These are phyloP conservation scores for Tulasnella sp. DNA, from an alignment of 768 basidiomycete species.

Conservation along the genomic window DNA sequence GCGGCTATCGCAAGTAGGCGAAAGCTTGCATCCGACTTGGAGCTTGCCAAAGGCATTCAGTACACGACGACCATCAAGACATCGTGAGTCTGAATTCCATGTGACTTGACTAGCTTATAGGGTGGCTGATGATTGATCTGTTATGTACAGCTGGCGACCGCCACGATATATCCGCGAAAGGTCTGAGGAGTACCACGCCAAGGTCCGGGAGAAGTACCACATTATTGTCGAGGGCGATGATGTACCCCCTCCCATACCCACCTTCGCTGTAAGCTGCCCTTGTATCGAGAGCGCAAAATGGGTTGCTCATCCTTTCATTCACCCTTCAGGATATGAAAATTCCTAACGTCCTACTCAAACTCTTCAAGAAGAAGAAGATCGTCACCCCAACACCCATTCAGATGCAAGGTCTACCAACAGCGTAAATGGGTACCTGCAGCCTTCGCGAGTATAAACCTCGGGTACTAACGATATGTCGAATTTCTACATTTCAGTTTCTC, in stretches of 20 bases:
- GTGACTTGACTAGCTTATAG: background rate
- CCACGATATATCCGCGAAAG: slow-evolving; percentile 73
- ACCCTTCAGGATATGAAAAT: slow-evolving; percentile 87
- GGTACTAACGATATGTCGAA: background rate
- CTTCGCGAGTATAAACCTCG: background rate
- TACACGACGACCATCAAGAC: slow-evolving; percentile 81
- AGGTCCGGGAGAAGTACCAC: slow-evolving; percentile 80
- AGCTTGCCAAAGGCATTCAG: slow-evolving; percentile 83
- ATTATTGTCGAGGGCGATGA: slow-evolving; percentile 92
- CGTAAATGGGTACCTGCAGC: slow-evolving; percentile 50
- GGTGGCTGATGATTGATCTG: slow-evolving; percentile 8
- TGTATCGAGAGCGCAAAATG: background rate
- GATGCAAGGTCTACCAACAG: slow-evolving; percentile 90
- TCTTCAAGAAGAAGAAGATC: slow-evolving; percentile 79
- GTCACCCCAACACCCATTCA: slow-evolving; percentile 88
- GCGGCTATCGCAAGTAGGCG: slow-evolving; percentile 83
- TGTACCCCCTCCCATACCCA: slow-evolving; percentile 85
- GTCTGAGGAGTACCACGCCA: slow-evolving; percentile 55
- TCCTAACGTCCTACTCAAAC: slow-evolving; percentile 72
- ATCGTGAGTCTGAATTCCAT: slow-evolving; percentile 48
- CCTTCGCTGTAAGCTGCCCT: slow-evolving; percentile 51
- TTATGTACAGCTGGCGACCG: slow-evolving; percentile 62
- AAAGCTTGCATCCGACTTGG: slow-evolving; percentile 86
- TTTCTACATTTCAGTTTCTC: slow-evolving; percentile 50
- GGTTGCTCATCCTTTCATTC: background rate